These are phyloP conservation scores for Corynascus novoguineensis DNA, from an alignment of 495 filamentous ascomycete species.

Conservation along the genomic window DNA sequence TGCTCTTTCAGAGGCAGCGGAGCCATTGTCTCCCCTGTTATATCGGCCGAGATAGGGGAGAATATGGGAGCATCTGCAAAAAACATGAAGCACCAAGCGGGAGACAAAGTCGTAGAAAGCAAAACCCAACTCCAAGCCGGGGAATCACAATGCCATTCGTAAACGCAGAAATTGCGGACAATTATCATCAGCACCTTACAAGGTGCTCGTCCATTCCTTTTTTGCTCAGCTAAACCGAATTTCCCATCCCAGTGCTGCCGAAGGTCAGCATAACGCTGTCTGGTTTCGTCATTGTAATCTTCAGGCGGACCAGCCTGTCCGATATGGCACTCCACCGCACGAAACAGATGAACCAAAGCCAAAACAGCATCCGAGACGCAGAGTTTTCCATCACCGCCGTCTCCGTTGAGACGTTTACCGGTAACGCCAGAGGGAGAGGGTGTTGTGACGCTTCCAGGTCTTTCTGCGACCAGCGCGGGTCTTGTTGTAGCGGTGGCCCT, in stretches of 20 bases:
- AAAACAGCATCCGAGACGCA: slow-evolving; percentile 14
- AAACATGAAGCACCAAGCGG: background rate
- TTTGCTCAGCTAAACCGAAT: slow-evolving; percentile 21
- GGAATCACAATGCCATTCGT: slow-evolving; percentile 15
- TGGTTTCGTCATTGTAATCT: slow-evolving; percentile 11
- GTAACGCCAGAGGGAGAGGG: slow-evolving; percentile 89
- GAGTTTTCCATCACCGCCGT: slow-evolving; percentile 13
- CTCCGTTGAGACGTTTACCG: slow-evolving; percentile 39
- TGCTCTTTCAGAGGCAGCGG: background rate
- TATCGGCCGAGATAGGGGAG: background rate
- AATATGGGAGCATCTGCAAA: too few species aligned
- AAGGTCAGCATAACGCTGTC: slow-evolving; percentile 14
- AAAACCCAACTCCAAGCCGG: slow-evolving; percentile 11
- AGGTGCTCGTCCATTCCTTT: slow-evolving; percentile 27
- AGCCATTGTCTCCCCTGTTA: too few species aligned
- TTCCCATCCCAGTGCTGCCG: slow-evolving; percentile 20
- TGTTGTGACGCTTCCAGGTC: slow-evolving; percentile 99
- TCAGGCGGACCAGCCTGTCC: slow-evolving; percentile 18
- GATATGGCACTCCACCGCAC: slow-evolving; percentile 15
- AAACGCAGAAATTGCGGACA: slow-evolving; percentile 18
- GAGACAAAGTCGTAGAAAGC: background rate
- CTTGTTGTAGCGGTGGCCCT: slow-evolving; percentile 98
- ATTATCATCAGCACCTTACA: slow-evolving; percentile 12
- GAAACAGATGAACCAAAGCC: slow-evolving; percentile 26
- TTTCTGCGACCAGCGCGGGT: slow-evolving; percentile 89